Percentiles rank a stretch among this genome's conserved stretches.
phyloP scores from a whole-genome alignment of 345 rosid species.

The Conringia planisiliqua region DNA sequence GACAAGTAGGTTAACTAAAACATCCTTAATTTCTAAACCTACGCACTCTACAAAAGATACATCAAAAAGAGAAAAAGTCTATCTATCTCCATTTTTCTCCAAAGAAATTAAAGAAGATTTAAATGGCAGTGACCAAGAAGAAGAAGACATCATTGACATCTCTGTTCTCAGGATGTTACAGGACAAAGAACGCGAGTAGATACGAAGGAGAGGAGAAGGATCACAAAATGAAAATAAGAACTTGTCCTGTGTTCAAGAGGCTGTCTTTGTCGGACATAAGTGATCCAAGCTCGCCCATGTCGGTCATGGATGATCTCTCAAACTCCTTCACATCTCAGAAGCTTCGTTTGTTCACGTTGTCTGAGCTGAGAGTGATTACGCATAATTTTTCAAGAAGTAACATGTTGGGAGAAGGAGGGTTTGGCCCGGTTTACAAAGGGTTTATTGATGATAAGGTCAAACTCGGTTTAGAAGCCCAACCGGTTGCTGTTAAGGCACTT shows the following conservation, averaged over 20 bases:
- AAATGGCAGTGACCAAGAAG: slow-evolving; percentile 27
- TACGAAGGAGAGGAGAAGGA: slow-evolving; percentile 19
- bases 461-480: slow-evolving; percentile 57
- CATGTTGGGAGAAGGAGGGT: slow-evolving; percentile 75
- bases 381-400: slow-evolving; percentile 50
- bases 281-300: slow-evolving; percentile 52
- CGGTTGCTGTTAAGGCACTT: slow-evolving; percentile 75
- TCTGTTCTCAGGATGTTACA: slow-evolving; percentile 45
- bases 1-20: slow-evolving; percentile 36
- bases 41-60: slow-evolving; percentile 21
- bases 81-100: background rate
- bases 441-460: slow-evolving; percentile 53
- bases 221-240: slow-evolving; percentile 32
- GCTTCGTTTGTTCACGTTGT: slow-evolving; percentile 46
- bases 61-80: slow-evolving; percentile 11
- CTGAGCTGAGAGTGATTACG: slow-evolving; percentile 52
- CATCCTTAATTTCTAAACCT: slow-evolving; percentile 32
- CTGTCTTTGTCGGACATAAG: slow-evolving; percentile 54
- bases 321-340: slow-evolving; percentile 56
- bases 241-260: slow-evolving; percentile 36
- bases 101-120: slow-evolving; percentile 13
- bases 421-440: slow-evolving; percentile 78
- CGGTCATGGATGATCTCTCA: slow-evolving; percentile 51
- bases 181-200: slow-evolving; percentile 9
- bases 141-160: slow-evolving; percentile 47